These are phyloP conservation scores for Botryotinia calthae DNA, from an alignment of 2,329 filamentous ascomycete genomes.

Conservation along the genomic window DNA sequence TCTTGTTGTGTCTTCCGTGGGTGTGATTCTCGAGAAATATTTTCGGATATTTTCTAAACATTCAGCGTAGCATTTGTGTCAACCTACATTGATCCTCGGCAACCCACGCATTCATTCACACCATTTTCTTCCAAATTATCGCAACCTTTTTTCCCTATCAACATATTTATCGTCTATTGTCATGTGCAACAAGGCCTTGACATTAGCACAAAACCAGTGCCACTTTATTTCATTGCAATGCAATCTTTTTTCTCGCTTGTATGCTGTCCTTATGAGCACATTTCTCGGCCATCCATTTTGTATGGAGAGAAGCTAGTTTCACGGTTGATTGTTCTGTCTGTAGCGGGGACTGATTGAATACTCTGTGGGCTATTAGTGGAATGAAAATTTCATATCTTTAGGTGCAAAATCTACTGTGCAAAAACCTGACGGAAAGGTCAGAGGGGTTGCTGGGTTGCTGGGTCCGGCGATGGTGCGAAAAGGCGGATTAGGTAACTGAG, in stretches of 20 bases:
- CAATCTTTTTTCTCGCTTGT: neutral
- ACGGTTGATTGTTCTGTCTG: neutral
- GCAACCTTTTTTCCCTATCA: neutral
- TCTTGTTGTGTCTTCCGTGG: neutral
- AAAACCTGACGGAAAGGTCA: neutral
- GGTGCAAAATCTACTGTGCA: neutral
- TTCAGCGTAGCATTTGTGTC: neutral
- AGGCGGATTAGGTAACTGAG: neutral
- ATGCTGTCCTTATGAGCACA: neutral
- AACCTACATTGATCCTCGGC: neutral
- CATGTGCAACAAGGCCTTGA: neutral
- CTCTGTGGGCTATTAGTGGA: neutral
- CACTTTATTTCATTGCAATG: neutral
- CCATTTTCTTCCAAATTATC: neutral
- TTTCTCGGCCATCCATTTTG: neutral
- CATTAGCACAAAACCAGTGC: neutral
- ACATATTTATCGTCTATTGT: neutral
- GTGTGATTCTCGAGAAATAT: neutral
- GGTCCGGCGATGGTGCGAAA: neutral
- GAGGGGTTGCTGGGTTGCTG: too few relatives aligned
- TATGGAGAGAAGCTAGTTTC: neutral
- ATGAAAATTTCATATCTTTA: neutral
- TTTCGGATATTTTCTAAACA: too few relatives aligned
- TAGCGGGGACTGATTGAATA: neutral
- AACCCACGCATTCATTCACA: neutral